Conservation (phyloP, 2,329 filamentous ascomycete genomes). For the Neonectria sp. region DNA sequence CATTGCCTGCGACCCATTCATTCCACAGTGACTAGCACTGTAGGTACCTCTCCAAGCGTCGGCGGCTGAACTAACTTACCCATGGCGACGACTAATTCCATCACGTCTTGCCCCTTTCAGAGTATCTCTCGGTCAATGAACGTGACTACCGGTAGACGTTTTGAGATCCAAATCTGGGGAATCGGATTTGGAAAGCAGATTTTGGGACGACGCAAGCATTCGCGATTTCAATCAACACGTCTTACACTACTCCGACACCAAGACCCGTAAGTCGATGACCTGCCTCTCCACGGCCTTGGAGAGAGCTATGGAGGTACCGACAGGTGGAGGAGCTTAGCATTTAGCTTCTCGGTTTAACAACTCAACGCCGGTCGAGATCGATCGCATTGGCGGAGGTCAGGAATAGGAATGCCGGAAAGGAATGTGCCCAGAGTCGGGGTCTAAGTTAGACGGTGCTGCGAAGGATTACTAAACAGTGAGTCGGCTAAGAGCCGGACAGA, state of each 20-base stretch:
- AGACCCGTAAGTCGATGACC: neutral
- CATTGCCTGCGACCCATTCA: neutral
- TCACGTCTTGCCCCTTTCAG: conserved; percentile 7
- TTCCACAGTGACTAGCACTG: conserved; percentile 14
- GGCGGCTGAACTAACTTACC: neutral
- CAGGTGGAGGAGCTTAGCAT: neutral
- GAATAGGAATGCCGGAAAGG: conserved; percentile 1
- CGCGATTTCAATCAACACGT: neutral
- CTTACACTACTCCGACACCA: neutral
- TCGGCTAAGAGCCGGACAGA: neutral
- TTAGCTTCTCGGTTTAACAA: neutral
- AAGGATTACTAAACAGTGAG: neutral
- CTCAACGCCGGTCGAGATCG: neutral
- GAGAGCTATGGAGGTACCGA: neutral
- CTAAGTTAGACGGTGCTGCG: neutral
- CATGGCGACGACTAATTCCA: conserved; percentile 14
- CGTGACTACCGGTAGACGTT: neutral
- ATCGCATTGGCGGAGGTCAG: neutral
- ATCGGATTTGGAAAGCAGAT: neutral
- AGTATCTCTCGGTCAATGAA: neutral
- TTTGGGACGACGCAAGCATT: neutral
- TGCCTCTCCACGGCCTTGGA: neutral
- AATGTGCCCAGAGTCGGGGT: neutral
- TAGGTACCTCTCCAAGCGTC: conserved; percentile 5
- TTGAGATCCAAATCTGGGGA: too few relatives aligned